These are phyloP conservation scores for Paecilomyces formosus DNA, from an alignment of 2,329 filamentous ascomycete species.

Conservation along the genomic window DNA sequence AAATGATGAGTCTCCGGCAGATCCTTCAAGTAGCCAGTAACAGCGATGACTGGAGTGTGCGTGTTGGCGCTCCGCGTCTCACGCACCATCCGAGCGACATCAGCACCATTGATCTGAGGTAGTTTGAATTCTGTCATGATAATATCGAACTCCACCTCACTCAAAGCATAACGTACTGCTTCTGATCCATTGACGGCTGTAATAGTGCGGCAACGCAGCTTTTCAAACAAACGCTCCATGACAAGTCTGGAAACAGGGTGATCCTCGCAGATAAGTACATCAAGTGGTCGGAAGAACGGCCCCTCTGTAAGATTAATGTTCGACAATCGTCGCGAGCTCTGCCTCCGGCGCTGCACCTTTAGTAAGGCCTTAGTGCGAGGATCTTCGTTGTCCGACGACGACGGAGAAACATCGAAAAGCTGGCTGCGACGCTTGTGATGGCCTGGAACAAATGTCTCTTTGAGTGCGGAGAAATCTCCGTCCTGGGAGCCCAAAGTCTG, in stretches of 20 bases:
- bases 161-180: slow-evolving; percentile 86
- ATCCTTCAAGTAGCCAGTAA: slow-evolving; percentile 97
- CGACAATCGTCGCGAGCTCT: slow-evolving; percentile 89
- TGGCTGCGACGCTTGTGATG: slow-evolving; percentile 91
- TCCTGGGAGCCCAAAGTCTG: slow-evolving; percentile 93
- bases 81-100: slow-evolving; percentile 94
- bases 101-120: slow-evolving; percentile 87
- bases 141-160: slow-evolving; percentile 96
- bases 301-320: slow-evolving; percentile 80
- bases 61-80: slow-evolving; percentile 94
- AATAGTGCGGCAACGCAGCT: slow-evolving; percentile 88
- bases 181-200: slow-evolving; percentile 85
- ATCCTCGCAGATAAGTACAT: slow-evolving; percentile 94
- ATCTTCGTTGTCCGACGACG: slow-evolving; percentile 94
- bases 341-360: slow-evolving; percentile 85
- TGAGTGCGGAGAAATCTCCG: slow-evolving; percentile 65
- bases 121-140: slow-evolving; percentile 98
- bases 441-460: slow-evolving; percentile 52
- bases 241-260: slow-evolving; percentile 94
- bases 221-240: slow-evolving; percentile 97
- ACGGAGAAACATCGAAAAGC: slow-evolving; percentile 92
- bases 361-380: slow-evolving; percentile 84
- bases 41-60: slow-evolving; percentile 89
- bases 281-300: slow-evolving; percentile 80
- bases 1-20: slow-evolving; percentile 93